A percentile compares a stretch with the other conserved stretches of the same genome.
Conservation (phyloP, 345 rosid species). For the Gossypium ekmanianum region DNA sequence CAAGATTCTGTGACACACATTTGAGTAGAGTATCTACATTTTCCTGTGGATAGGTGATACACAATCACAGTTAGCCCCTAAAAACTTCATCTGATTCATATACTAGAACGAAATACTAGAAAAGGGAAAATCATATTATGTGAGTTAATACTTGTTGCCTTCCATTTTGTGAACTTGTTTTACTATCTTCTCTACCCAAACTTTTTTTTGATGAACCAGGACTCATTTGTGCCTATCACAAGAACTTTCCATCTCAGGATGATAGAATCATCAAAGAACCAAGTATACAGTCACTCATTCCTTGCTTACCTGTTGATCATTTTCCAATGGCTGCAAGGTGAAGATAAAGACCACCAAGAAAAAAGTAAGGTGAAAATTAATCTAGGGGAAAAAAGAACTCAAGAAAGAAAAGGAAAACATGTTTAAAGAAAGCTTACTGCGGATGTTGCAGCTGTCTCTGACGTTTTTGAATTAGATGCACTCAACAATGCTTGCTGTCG, state of each 20-base stretch:
- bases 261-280: conserved; percentile 13
- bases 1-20: conserved; percentile 54
- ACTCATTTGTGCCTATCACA: conserved; percentile 48
- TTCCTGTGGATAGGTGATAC: conserved; percentile 48
- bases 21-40: conserved; percentile 61
- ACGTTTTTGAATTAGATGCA: conserved; percentile 49
- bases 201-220: conserved; percentile 43
- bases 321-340: conserved; percentile 58
- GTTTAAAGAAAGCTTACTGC: conserved; percentile 34
- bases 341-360: conserved; percentile 8
- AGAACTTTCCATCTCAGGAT: conserved; percentile 19
- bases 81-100: background rate
- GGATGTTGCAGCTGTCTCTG: conserved; percentile 43
- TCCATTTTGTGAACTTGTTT: conserved; percentile 54
- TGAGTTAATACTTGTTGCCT: conserved; percentile 51
- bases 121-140: background rate
- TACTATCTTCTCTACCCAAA: conserved; percentile 47
- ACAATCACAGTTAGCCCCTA: conserved; percentile 8
- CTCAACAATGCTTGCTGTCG: conserved; percentile 57
- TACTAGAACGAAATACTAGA: background rate
- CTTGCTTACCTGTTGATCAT: conserved; percentile 61
- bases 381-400: conserved; percentile 3
- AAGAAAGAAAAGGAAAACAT: background rate
- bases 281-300: conserved; percentile 18
- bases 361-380: conserved; percentile 17